phyloP scores from a whole-genome alignment of 2,329 filamentous ascomycete species.

The Alternaria arborescens region DNA sequence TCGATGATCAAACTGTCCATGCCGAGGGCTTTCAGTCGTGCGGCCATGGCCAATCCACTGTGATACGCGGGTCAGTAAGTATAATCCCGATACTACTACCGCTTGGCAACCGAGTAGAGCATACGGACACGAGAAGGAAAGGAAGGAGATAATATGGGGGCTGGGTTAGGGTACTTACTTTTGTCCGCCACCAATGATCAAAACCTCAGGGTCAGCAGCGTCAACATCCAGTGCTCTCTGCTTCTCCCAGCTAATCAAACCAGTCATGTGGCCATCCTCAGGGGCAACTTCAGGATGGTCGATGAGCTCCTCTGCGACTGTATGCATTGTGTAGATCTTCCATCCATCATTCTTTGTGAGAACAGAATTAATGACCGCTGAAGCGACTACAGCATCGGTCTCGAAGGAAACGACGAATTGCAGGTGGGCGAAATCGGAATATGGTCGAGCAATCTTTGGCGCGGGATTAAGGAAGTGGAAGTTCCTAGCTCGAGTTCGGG shows the following conservation, averaged over 20 bases:
- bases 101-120: no score
- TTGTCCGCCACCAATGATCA: constrained; percentile 35
- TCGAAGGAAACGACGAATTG: constrained; percentile 18
- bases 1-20: constrained; percentile 45
- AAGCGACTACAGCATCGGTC: constrained; percentile 15
- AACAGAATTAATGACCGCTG: constrained; percentile 13
- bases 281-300: constrained; percentile 10
- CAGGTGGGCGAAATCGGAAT: constrained; percentile 9
- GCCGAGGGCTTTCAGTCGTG: constrained; percentile 15
- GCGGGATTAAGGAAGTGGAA: no score
- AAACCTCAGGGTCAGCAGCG: constrained; percentile 15
- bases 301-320: constrained; percentile 14
- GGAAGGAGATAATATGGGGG: no score
- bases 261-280: constrained; percentile 16
- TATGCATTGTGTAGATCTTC: constrained; percentile 17
- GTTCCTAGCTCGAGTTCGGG: constrained; percentile 6
- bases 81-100: no score
- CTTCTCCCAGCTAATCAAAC: constrained; percentile 14
- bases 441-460: constrained; percentile 13
- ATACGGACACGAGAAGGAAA: no score
- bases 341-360: constrained; percentile 14
- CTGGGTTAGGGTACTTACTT: constrained; percentile 11
- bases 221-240: constrained; percentile 14
- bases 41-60: constrained; percentile 15
- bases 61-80: not conserved